Evolutionary conservation across 139 green algal species (phyloP).

Genomic region (Tetraselmis chui): DNA sequence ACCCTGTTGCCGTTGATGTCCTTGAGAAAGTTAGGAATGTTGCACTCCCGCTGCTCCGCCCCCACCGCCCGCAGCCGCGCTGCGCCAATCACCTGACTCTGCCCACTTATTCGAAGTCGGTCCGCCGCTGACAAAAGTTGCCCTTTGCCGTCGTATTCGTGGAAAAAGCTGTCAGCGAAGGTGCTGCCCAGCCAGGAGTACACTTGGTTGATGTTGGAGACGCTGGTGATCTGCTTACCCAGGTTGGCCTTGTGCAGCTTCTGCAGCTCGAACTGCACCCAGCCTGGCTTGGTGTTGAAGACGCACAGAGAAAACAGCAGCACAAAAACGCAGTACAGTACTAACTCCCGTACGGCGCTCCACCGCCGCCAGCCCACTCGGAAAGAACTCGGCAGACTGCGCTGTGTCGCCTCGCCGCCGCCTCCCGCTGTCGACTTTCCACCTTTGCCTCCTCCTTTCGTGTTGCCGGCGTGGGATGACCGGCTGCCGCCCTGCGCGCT

Average conservation of each 20-base stretch:
- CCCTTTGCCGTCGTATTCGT: background rate
- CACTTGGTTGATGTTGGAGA: background rate
- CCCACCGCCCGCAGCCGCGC: background rate
- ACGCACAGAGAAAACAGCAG: background rate
- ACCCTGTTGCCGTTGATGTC: background rate
- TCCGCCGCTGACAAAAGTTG: background rate
- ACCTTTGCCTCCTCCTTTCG: too few relatives aligned
- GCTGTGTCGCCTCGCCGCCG: too few relatives aligned
- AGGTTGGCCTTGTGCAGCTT: background rate
- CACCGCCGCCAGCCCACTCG: background rate
- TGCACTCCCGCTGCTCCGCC: background rate
- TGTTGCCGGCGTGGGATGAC: too few relatives aligned
- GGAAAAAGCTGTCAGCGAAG: background rate
- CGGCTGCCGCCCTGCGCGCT: too few relatives aligned
- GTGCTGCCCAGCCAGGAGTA: background rate
- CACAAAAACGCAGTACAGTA: background rate
- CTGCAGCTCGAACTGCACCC: background rate
- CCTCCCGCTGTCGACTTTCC: too few relatives aligned
- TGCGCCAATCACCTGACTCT: background rate
- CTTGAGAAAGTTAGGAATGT: background rate
- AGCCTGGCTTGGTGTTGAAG: background rate
- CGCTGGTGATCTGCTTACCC: background rate
- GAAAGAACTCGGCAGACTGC: too few relatives aligned
- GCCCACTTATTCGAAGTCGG: background rate
- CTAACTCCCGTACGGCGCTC: background rate